A percentile compares a stretch with the other conserved stretches of the same genome.
Conservation (phyloP, 768 basidiomycete genomes). For the Tremella mesenterica region DNA sequence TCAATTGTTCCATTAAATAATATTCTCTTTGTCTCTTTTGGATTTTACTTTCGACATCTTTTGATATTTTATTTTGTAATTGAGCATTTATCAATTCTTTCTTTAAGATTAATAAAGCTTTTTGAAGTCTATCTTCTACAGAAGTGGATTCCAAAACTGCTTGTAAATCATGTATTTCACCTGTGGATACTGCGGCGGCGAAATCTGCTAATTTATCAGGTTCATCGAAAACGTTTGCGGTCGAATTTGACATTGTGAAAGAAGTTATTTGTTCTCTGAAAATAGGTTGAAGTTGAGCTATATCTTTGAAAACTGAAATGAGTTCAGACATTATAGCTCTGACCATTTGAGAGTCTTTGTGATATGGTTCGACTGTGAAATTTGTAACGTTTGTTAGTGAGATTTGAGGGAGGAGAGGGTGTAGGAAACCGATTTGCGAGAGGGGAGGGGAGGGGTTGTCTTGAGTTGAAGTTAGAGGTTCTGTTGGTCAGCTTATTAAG, state of each 20-base stretch:
- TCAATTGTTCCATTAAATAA: conserved; percentile 92
- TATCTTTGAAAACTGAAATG: conserved; percentile 95
- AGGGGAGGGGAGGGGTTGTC: background rate
- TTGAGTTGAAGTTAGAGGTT: background rate
- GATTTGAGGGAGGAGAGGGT: conserved; percentile 64
- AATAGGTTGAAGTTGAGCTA: conserved; percentile 89
- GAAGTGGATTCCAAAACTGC: conserved; percentile 79
- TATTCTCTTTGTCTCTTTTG: conserved; percentile 90
- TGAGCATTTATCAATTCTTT: conserved; percentile 97
- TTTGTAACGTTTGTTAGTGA: conserved; percentile 87
- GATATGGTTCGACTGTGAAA: conserved; percentile 69
- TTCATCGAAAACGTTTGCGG: conserved; percentile 90
- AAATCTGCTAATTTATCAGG: conserved; percentile 96
- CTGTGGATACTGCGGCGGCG: conserved; percentile 86
- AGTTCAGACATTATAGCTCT: conserved; percentile 95
- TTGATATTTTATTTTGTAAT: conserved; percentile 79
- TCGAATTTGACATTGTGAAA: conserved; percentile 85
- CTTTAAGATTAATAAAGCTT: conserved; percentile 84
- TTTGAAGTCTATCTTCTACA: conserved; percentile 80
- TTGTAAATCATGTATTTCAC: conserved; percentile 86
- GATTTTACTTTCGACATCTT: conserved; percentile 90
- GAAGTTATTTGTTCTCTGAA: conserved; percentile 96
- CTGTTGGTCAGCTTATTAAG: too few relatives aligned
- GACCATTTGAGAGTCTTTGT: conserved; percentile 80
- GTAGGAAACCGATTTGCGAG: conserved; percentile 36